Evolutionary conservation across 345 rosid genomes (phyloP), one percentile per base, ranked within the genome.

Genomic region (Eucalyptus erythrocorys): DNA sequence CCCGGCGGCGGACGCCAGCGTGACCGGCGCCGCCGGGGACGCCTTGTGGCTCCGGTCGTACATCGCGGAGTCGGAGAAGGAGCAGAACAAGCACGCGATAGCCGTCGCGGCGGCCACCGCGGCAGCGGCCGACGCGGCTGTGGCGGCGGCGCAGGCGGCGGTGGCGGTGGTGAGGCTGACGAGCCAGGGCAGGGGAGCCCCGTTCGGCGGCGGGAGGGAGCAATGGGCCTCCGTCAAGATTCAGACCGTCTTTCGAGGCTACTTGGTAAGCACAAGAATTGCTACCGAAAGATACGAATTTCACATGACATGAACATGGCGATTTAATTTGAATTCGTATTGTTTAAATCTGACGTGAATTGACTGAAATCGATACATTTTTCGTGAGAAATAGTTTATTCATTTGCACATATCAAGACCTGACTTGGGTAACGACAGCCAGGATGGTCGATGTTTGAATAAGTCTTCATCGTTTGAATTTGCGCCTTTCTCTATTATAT

Each of bases 231-330:
- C 96, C 8, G 87, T 93, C 87, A 94, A 89, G 90, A 94, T 96
- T 88, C 98, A 96, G 90, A 90, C 92, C 10, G 91, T 92, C 71
- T 95, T 95, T 81, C 93, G 97, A 89, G 97, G 98, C 89, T 92
- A 87, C 85, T 92, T 96, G 97, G 97, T 96, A 92, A 88, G 92
- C 91, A 3, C 3, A 22, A 85, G 43, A 34, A n/a, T 43, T 87
- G 22, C 42, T 21, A 61, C 13, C 21, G 40, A 76, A 43, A 5
- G 47, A 21, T 21, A 10, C 82, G 82, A 76, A 76, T 37, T 76
- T 14, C 47, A 76, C 47, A 40, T 40, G 82, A 76, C 82, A 76
- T 21, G 27, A 76, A 6, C 27, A 26, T 85, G 12, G 82, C 27
- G 82, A 37, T 76, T 76, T 76, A 10, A 40, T 71, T 71, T 21